Conservation (phyloP, 2,329 filamentous ascomycete species). For the Pseudopyrenochaeta lycopersici region DNA sequence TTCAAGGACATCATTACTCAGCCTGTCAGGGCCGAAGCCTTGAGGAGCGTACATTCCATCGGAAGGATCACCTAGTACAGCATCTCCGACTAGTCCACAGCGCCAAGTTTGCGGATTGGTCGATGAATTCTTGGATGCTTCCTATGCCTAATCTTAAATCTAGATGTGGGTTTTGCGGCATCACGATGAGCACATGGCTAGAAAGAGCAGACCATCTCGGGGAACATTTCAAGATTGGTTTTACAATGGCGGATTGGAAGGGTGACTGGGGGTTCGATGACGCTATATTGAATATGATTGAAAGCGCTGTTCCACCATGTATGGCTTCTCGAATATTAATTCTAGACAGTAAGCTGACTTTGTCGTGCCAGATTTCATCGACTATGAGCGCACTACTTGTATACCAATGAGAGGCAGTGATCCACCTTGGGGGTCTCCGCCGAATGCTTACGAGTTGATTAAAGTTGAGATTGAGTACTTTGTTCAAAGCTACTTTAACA, state of each 20-base stretch:
- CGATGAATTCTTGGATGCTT: conserved; percentile 37
- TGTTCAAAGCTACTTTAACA: conserved; percentile 33
- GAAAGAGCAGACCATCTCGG: conserved; percentile 36
- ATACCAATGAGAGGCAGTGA: conserved; percentile 33
- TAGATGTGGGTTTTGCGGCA: conserved; percentile 35
- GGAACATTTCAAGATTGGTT: conserved; percentile 35
- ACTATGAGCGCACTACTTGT: conserved; percentile 29
- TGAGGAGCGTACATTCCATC: conserved; percentile 36
- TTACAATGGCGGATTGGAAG: conserved; percentile 36
- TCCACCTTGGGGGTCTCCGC: conserved; percentile 28
- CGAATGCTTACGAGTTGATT: conserved; percentile 35
- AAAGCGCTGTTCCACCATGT: conserved; percentile 36
- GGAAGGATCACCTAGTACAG: conserved; percentile 41
- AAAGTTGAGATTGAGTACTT: conserved; percentile 35
- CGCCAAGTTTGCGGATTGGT: conserved; percentile 43
- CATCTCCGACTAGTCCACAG: conserved; percentile 37
- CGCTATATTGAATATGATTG: conserved; percentile 15
- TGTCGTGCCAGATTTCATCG: conserved; percentile 22
- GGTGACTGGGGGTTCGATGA: conserved; percentile 37
- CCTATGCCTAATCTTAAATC: conserved; percentile 31
- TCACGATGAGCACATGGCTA: conserved; percentile 28
- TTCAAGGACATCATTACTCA: conserved; percentile 29
- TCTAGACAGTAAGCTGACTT: background rate
- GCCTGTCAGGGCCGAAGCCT: conserved; percentile 30
- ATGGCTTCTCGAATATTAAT: background rate